Evolutionary conservation across 306 rosid genomes (phyloP), one percentile per base, ranked within the genome.

Genomic region (Lathyrus sativus): DNA sequence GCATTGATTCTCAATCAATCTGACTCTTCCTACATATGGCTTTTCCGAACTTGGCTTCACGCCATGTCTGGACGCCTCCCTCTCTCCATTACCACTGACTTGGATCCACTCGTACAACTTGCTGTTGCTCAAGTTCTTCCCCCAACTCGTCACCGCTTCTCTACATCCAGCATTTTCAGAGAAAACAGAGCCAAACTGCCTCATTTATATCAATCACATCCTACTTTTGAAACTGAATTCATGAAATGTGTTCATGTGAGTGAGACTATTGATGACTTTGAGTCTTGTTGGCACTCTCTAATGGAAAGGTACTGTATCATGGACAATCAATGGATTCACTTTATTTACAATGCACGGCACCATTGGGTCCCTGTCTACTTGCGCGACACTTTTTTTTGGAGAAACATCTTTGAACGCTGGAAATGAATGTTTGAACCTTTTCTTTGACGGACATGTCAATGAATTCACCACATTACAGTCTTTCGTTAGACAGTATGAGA

Each of bases 241-340:
- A 84, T 37, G 68, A 85, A 81, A 77, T 89, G 92, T 50, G 70
- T 92, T 57, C 65, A 72, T 41, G 90, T 83, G 72, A 76, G 82
- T 13, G 92, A 79, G 79, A 85, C 90, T 33, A 73, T 76, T 74
- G 82, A 83, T 50, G 92, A 83, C 62, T 92, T 92, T 71, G 98
- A 92, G 76, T 85, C 91, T 39, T 70, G 68, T 44, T 92, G 98
- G 98, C 79, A 39, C 26, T 79, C 89, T n/a, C 82, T 89, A 67
- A 72, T 92, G 73, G 83, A 81, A 66, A 82, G 84, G 71, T 85
- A 87, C 85, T 79, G 71, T 70, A 14, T 81, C 75, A 74, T 81
- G 89, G 90, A 89, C 71, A 84, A 92, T 69, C 95, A 89, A 67
- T 92, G 98, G 98, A 91, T 92, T 74, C 95, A 77, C 68, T 84